These are phyloP conservation scores for Pleurotus pulmonarius DNA, from an alignment of 768 basidiomycete genomes.

Conservation along the genomic window DNA sequence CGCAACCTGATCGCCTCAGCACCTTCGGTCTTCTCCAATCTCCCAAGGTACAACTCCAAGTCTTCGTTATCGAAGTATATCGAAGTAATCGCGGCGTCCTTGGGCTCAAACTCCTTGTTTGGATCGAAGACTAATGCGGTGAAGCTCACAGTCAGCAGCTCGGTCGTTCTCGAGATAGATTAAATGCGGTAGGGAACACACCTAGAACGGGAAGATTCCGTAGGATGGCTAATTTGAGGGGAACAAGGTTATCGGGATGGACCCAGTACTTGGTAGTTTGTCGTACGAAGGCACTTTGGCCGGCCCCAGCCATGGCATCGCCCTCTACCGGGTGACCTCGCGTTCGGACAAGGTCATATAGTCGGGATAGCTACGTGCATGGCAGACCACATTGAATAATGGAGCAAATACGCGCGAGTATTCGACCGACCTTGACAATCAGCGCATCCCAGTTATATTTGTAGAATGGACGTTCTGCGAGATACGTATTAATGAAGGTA, in stretches of 20 bases:
- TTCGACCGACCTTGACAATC: conserved; percentile 64
- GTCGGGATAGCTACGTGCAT: conserved; percentile 56
- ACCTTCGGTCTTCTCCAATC: conserved; percentile 97
- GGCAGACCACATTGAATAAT: neutral
- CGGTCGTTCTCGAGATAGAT: no score
- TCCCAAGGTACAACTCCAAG: conserved; percentile 92
- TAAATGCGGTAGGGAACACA: conserved; percentile 22
- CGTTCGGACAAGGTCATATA: conserved; percentile 94
- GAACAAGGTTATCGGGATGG: conserved; percentile 92
- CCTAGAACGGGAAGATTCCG: conserved; percentile 92
- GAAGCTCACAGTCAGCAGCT: no score
- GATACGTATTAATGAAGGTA: conserved; percentile 85
- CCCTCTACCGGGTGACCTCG: conserved; percentile 93
- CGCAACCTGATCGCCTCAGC: conserved; percentile 94
- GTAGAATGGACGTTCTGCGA: conserved; percentile 95
- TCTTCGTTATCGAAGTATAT: conserved; percentile 98
- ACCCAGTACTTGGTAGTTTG: conserved; percentile 99
- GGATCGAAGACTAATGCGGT: conserved; percentile 75
- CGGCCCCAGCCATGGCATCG: conserved; percentile 91
- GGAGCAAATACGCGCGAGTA: neutral
- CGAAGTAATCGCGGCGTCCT: conserved; percentile 92
- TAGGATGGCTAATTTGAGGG: conserved; percentile 90
- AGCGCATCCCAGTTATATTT: conserved; percentile 95
- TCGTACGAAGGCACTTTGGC: conserved; percentile 95
- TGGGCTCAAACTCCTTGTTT: conserved; percentile 86